Evolutionary conservation across 192 early-diverging fungal genomes (phyloP).

Genomic region (Spinellus fusiger): DNA sequence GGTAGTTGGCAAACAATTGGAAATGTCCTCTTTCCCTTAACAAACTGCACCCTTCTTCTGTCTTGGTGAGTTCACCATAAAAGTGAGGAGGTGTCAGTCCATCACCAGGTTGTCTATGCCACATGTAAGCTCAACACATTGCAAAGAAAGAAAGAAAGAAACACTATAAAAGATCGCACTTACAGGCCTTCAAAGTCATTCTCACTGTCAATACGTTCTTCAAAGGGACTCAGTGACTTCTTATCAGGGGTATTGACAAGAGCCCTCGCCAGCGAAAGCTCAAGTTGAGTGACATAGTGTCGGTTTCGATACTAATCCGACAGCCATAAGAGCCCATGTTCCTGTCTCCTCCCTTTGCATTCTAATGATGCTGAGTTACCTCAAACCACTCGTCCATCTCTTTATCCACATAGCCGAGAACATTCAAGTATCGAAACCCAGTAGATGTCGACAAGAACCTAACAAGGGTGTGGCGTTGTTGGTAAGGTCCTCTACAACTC

Average conservation of each 20-base stretch:
- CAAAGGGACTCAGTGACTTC: constrained; percentile 24
- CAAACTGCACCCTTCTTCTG: constrained; percentile 62
- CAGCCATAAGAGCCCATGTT: background rate
- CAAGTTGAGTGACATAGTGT: constrained; percentile 61
- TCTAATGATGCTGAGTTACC: constrained; percentile 53
- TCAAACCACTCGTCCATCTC: constrained; percentile 82
- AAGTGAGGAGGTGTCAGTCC: constrained; percentile 63
- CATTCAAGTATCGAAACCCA: constrained; percentile 66
- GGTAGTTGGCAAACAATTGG: constrained; percentile 48
- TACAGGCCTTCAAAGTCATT: constrained; percentile 29
- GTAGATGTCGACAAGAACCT: constrained; percentile 62
- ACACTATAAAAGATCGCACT: constrained; percentile 1
- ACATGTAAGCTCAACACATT: too few species aligned
- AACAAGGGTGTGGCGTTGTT: background rate
- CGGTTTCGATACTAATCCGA: constrained; percentile 34
- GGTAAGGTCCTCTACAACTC: background rate
- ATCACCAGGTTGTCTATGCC: constrained; percentile 31
- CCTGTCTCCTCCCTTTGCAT: too few species aligned
- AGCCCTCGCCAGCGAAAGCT: constrained; percentile 54
- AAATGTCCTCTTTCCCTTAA: constrained; percentile 66
- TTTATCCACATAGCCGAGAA: constrained; percentile 63
- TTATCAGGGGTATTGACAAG: constrained; percentile 29
- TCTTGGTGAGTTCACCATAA: constrained; percentile 74
- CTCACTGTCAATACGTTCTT: constrained; percentile 34
- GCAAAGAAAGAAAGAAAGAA: background rate